A percentile compares a stretch with the other conserved stretches of the same genome.
Evolutionary conservation across 2,329 filamentous ascomycete genomes (phyloP).

Genomic region (Paraphaeosphaeria sporulosa): DNA sequence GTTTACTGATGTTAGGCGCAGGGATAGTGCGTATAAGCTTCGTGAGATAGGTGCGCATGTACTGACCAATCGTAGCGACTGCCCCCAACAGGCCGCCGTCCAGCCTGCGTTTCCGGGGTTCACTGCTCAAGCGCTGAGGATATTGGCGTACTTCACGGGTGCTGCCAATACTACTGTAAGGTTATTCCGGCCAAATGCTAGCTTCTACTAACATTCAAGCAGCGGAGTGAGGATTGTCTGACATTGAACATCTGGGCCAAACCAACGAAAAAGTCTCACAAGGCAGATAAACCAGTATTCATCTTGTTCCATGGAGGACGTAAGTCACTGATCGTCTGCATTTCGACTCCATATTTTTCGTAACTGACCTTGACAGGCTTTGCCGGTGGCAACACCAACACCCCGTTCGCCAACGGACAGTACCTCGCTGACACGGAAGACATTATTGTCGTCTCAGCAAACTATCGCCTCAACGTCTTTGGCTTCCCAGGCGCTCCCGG

Average conservation of each 20-base stretch:
- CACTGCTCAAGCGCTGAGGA: conserved; percentile 1
- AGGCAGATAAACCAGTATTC: conserved; percentile 38
- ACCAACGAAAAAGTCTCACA: conserved; percentile 32
- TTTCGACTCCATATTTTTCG: background rate
- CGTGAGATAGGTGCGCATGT: background rate
- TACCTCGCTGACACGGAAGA: background rate
- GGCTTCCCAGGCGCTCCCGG: conserved; percentile 49
- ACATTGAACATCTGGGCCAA: conserved; percentile 45
- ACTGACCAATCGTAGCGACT: conserved; percentile 1
- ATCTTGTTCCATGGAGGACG: conserved; percentile 53
- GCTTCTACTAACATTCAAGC: too few species aligned
- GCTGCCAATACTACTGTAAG: conserved; percentile 15
- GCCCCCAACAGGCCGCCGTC: background rate
- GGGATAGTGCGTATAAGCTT: background rate
- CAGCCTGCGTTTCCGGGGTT: background rate
- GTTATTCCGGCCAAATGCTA: background rate
- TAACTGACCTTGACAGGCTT: background rate
- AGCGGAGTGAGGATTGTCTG: conserved; percentile 40
- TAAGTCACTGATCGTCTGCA: background rate
- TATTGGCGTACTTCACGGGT: background rate
- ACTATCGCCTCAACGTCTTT: conserved; percentile 50
- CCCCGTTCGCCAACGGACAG: background rate
- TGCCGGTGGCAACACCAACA: conserved; percentile 3
- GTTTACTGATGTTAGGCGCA: background rate
- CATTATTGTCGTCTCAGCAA: conserved; percentile 10